phyloP scores from a whole-genome alignment of 768 basidiomycete genomes.

The Serendipita sp. region DNA sequence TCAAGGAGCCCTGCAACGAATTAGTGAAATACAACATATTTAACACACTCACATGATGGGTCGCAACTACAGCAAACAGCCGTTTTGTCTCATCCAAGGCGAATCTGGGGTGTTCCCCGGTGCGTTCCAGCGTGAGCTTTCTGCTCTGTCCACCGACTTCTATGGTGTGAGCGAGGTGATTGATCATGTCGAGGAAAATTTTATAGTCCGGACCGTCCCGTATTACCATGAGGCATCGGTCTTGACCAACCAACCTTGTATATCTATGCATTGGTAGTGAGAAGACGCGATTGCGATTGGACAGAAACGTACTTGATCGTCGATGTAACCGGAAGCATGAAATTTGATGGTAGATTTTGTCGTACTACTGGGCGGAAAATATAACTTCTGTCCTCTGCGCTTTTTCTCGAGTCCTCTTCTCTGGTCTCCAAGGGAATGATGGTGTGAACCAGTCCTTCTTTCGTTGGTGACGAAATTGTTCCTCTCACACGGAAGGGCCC shows the following conservation, averaged over 20 bases:
- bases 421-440: constrained; percentile 22
- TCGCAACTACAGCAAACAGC: constrained; percentile 22
- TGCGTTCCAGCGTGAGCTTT: constrained; percentile 28
- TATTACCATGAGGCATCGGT: constrained; percentile 29
- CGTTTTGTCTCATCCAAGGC: constrained; percentile 39
- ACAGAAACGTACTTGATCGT: neutral
- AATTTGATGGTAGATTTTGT: neutral
- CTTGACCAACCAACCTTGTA: constrained; percentile 27
- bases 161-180: constrained; percentile 22
- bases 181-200: constrained; percentile 26
- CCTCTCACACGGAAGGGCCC: neutral
- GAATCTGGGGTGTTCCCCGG: constrained; percentile 30
- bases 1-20: constrained; percentile 13
- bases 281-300: neutral
- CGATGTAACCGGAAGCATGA: neutral
- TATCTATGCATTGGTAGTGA: constrained; percentile 16
- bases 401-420: constrained; percentile 18
- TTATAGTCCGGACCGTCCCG: constrained; percentile 23
- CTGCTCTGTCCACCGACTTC: constrained; percentile 17
- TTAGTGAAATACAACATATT: neutral
- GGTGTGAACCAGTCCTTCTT: constrained; percentile 19
- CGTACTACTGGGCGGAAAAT: constrained; percentile 1
- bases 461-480: neutral
- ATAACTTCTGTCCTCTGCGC: neutral
- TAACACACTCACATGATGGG: neutral